A percentile compares a stretch with the other conserved stretches of the same genome.
Conservation (phyloP, 352 stramenopile species). For the Globisporangium takayamanum region DNA sequence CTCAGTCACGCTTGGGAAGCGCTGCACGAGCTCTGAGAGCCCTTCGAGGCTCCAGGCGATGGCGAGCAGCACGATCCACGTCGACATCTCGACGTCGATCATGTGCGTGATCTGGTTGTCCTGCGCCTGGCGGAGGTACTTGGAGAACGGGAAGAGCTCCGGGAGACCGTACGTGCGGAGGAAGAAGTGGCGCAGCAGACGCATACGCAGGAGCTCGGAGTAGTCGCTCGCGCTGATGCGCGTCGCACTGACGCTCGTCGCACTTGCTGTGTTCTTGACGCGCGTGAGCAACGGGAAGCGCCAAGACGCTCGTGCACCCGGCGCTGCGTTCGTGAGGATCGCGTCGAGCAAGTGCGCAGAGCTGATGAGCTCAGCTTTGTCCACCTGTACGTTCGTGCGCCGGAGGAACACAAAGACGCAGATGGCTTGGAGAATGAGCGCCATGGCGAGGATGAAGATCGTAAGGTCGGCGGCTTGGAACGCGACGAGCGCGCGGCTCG, state of each 20-base stretch:
- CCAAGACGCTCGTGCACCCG: background rate
- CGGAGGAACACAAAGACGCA: slow-evolving; percentile 40
- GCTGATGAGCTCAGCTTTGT: slow-evolving; percentile 40
- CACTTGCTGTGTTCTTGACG: background rate
- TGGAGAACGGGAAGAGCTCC: slow-evolving; percentile 60
- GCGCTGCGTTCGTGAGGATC: background rate
- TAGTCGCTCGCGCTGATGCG: slow-evolving; percentile 7
- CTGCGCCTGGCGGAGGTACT: slow-evolving; percentile 67
- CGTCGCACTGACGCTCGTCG: no score
- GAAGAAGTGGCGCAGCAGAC: slow-evolving; percentile 43
- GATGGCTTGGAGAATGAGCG: slow-evolving; percentile 44
- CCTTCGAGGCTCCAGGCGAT: slow-evolving; percentile 39
- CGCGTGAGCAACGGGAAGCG: slow-evolving; percentile 3
- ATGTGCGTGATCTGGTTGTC: slow-evolving; percentile 77
- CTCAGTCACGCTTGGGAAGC: slow-evolving; percentile 14
- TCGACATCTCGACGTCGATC: slow-evolving; percentile 69
- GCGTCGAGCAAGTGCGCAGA: slow-evolving; percentile 29
- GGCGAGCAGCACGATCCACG: slow-evolving; percentile 47
- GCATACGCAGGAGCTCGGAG: slow-evolving; percentile 21
- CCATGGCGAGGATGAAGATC: slow-evolving; percentile 49
- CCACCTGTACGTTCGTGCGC: slow-evolving; percentile 25
- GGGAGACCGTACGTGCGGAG: slow-evolving; percentile 34
- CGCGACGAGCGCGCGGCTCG: slow-evolving; percentile 32
- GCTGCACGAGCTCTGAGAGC: slow-evolving; percentile 9
- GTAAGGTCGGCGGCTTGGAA: slow-evolving; percentile 50